Conservation (phyloP, 208 protist genomes). For the Leishmania arabica region DNA sequence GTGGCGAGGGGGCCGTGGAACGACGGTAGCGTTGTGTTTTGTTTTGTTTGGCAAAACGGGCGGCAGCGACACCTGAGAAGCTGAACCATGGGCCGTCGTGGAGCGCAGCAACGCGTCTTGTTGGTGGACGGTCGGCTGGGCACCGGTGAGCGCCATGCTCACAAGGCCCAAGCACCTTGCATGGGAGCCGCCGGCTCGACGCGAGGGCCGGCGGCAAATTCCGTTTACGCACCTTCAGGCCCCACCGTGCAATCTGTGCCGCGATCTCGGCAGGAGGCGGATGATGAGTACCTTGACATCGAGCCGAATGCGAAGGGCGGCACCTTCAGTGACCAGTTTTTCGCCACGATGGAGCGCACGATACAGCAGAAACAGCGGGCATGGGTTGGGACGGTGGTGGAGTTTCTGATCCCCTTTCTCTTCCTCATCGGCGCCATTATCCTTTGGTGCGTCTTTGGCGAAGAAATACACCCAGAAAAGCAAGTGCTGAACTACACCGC, state of each 20-base stretch:
- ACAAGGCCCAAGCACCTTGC: constrained; percentile 19
- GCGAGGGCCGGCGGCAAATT: neutral
- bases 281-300: constrained; percentile 21
- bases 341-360: constrained; percentile 45
- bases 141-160: constrained; percentile 21
- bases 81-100: constrained; percentile 33
- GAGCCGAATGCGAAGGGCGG: constrained; percentile 42
- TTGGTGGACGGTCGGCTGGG: neutral
- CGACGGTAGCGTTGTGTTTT: neutral
- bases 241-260: neutral
- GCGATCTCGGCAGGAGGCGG: neutral
- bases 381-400: constrained; percentile 28
- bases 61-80: neutral
- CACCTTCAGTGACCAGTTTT: constrained; percentile 45
- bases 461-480: constrained; percentile 11
- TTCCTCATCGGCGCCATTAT: constrained; percentile 49
- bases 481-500: constrained; percentile 15
- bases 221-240: neutral
- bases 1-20: neutral
- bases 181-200: constrained; percentile 23
- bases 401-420: constrained; percentile 54
- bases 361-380: constrained; percentile 43
- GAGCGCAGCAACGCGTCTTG: constrained; percentile 7
- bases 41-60: neutral
- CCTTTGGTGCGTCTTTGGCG: constrained; percentile 50